These are phyloP conservation scores for Xylaria sp. DNA, from an alignment of 2,329 filamentous ascomycete species.

Conservation along the genomic window DNA sequence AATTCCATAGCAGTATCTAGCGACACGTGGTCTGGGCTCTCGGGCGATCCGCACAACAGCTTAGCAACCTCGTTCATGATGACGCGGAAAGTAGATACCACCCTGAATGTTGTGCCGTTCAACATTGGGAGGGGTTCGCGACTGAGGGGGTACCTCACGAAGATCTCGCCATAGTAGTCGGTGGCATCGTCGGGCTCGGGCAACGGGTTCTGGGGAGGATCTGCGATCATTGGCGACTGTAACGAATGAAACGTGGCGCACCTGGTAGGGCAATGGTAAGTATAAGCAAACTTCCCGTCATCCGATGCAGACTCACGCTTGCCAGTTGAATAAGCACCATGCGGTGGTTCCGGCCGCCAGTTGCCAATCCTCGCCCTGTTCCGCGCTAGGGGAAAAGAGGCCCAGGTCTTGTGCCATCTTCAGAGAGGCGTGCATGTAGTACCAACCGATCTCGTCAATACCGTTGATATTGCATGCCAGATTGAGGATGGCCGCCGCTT, in stretches of 20 bases:
- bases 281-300: neutral
- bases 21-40: conserved; percentile 12
- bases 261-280: conserved; percentile 5
- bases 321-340: conserved; percentile 42
- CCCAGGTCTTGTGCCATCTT: conserved; percentile 28
- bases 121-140: conserved; percentile 23
- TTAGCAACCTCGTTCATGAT: conserved; percentile 40
- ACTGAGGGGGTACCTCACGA: conserved; percentile 40
- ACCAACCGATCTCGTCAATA: conserved; percentile 31
- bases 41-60: conserved; percentile 8
- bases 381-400: conserved; percentile 24
- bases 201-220: conserved; percentile 36
- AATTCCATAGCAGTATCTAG: conserved; percentile 28
- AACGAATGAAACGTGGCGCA: conserved; percentile 28
- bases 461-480: conserved; percentile 34
- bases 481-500: conserved; percentile 39
- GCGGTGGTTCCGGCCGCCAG: conserved; percentile 35
- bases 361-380: conserved; percentile 21
- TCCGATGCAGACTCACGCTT: conserved; percentile 28
- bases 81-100: conserved; percentile 33
- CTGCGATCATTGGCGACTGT: conserved; percentile 33
- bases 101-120: conserved; percentile 36
- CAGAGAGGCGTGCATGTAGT: conserved; percentile 24
- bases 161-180: conserved; percentile 42
- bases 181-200: conserved; percentile 32